Base-by-base conservation (phyloP, 371 early-diverging fungal species). In the Mucor mucedo region DNA sequence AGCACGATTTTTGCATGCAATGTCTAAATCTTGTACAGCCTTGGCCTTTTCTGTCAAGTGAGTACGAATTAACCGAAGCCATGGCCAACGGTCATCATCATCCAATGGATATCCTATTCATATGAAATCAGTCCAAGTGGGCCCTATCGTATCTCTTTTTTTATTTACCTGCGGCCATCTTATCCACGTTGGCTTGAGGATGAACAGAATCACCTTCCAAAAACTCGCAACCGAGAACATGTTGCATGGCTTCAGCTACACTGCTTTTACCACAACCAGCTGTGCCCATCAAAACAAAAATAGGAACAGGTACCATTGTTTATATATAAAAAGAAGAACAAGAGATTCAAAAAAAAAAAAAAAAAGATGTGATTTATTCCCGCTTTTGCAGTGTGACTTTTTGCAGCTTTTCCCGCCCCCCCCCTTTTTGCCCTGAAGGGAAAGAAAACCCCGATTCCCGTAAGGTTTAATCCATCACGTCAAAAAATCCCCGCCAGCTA, bases 61-160 rank as follows among this genome's bases (percentile, higher is more conserved):
- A 48, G 71, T 72, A 14, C 74, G 78, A 29, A 84, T 73, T 9
- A 39, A 42, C 11, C 56, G 55, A 13, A 89, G 77, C 90, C 91
- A 91, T 0, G 89, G 87, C 75, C 78, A 82, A 27, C 91, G 85
- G 67, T 91, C 89, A 56, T 84, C 84, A 72, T 91, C 91, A 0
- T 65, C 61, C 44, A 91, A 70, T 6, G 89, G 78, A 30, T 76
- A 39, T 8, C 91, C 86, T 81, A 53, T 4, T 32, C 33, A n/a
- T 28, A 10, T 13, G 9, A 3, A 11, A 9, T 30, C 9, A 50
- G 11, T 50, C 6, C 9, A 4, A 9, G 11, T 29, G 9, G 9
- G 2, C 0, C 28, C 13, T 30, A 3, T 30, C 5, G 4, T 55
- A 52, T 5, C 42, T 52, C 39, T n/a, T n/a, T 58, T 58, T 29